Conservation (phyloP, 768 basidiomycete genomes). For the Phlebiopsis flavidoalba region DNA sequence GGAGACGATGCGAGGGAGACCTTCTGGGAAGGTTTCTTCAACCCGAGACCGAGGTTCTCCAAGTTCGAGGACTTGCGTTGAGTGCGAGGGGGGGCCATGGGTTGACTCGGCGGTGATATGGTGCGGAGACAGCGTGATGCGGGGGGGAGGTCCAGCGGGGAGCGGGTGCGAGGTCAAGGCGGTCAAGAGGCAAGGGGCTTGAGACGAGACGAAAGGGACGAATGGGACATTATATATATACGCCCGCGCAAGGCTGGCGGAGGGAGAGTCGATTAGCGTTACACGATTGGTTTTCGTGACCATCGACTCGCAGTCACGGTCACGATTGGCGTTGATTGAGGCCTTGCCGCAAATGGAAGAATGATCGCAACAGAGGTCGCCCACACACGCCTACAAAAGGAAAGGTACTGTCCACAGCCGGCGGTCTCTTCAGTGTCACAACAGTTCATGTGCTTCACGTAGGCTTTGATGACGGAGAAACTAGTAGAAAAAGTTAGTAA, state of each 20-base stretch:
- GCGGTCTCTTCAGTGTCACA: neutral
- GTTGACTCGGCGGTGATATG: neutral
- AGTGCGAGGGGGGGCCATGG: conserved; percentile 7
- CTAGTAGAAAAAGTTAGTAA: too few relatives aligned
- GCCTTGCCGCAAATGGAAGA: neutral
- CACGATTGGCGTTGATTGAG: neutral
- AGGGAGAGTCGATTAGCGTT: neutral
- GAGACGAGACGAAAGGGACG: neutral
- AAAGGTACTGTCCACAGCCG: neutral
- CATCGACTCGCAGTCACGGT: neutral
- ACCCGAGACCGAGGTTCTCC: conserved; percentile 17
- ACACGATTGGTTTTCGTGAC: neutral
- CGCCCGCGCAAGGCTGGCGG: neutral
- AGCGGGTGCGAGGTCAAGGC: neutral
- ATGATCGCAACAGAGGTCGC: neutral
- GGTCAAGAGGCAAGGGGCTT: neutral
- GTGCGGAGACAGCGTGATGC: neutral
- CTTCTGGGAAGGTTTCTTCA: neutral
- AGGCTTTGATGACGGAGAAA: too few relatives aligned
- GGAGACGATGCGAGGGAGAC: conserved; percentile 2
- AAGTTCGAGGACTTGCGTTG: conserved; percentile 22
- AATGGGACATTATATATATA: neutral
- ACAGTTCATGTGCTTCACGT: neutral
- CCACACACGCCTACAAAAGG: neutral
- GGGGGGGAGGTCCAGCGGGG: neutral